A percentile compares a stretch with the other conserved stretches of the same genome.
Conservation (phyloP, 2,329 filamentous ascomycete genomes). For the Diaporthe eres region DNA sequence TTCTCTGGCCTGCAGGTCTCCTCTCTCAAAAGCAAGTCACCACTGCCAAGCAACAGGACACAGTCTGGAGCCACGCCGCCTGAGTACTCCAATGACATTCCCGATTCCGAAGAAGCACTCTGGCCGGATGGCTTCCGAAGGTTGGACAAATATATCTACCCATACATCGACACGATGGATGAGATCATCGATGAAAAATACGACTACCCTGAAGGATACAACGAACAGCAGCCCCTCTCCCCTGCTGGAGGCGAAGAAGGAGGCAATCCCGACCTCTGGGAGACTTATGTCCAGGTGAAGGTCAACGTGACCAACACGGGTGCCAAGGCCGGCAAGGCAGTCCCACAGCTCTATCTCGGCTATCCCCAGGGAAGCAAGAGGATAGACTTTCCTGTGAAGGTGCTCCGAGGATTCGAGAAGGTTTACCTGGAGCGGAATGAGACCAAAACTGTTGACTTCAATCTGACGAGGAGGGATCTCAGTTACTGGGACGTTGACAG, state of each 20-base stretch:
- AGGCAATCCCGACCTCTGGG: slow-evolving; percentile 77
- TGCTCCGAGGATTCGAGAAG: slow-evolving; percentile 83
- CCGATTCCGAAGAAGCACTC: slow-evolving; percentile 68
- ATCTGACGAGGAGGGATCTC: slow-evolving; percentile 76
- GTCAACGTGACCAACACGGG: slow-evolving; percentile 70
- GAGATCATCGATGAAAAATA: slow-evolving; percentile 58
- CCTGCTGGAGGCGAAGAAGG: slow-evolving; percentile 78
- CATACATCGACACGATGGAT: slow-evolving; percentile 71
- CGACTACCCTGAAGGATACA: slow-evolving; percentile 70
- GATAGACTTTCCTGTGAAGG: slow-evolving; percentile 75
- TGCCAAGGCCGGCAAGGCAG: slow-evolving; percentile 55
- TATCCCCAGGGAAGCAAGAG: slow-evolving; percentile 53
- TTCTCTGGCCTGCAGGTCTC: slow-evolving; percentile 68
- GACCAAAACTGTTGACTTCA: slow-evolving; percentile 67
- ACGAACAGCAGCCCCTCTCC: slow-evolving; percentile 64
- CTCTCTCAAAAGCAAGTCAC: slow-evolving; percentile 61
- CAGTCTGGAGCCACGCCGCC: slow-evolving; percentile 64
- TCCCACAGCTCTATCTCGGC: slow-evolving; percentile 63
- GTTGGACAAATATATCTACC: slow-evolving; percentile 80
- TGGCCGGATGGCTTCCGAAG: slow-evolving; percentile 73
- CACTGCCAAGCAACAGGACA: slow-evolving; percentile 55
- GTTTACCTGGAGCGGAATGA: slow-evolving; percentile 69
- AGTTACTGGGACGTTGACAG: slow-evolving; percentile 78
- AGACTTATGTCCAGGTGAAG: slow-evolving; percentile 63
- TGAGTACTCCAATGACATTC: slow-evolving; percentile 67